A percentile compares a stretch with the other conserved stretches of the same genome.
Conservation (phyloP, 2,329 filamentous ascomycete species). For the Epichloe festucae region DNA sequence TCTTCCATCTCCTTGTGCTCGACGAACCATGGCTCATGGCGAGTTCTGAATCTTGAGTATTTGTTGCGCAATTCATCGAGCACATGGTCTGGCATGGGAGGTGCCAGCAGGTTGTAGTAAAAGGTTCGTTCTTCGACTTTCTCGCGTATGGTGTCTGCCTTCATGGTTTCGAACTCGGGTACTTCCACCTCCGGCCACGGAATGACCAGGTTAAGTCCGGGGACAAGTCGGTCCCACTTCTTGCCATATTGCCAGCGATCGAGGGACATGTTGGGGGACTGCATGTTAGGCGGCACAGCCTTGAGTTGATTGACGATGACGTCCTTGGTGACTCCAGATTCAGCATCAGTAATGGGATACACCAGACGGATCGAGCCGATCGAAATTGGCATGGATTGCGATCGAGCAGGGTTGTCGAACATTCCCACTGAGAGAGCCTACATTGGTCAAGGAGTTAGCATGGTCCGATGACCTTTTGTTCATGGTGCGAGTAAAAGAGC, state of each 20-base stretch:
- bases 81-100: slow-evolving; percentile 67
- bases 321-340: slow-evolving; percentile 54
- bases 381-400: slow-evolving; percentile 38
- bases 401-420: slow-evolving; percentile 18
- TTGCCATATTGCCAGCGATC: slow-evolving; percentile 28
- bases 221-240: slow-evolving; percentile 45
- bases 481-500: not conserved
- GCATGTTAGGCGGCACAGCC: slow-evolving; percentile 35
- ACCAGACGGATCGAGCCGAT: slow-evolving; percentile 71
- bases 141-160: slow-evolving; percentile 61
- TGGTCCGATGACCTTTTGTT: too few relatives aligned
- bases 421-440: slow-evolving; percentile 18
- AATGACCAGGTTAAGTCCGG: slow-evolving; percentile 58
- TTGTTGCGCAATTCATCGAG: slow-evolving; percentile 78
- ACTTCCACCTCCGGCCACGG: slow-evolving; percentile 56
- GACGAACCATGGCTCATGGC: slow-evolving; percentile 66
- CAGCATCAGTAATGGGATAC: slow-evolving; percentile 54
- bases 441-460: not conserved
- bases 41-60: slow-evolving; percentile 68
- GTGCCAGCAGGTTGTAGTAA: slow-evolving; percentile 59
- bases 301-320: slow-evolving; percentile 63
- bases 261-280: slow-evolving; percentile 27
- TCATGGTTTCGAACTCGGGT: slow-evolving; percentile 38
- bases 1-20: slow-evolving; percentile 49
- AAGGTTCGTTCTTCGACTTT: slow-evolving; percentile 67